Conservation (phyloP, 192 early-diverging fungal species). For the Chytriomyces confervae region DNA sequence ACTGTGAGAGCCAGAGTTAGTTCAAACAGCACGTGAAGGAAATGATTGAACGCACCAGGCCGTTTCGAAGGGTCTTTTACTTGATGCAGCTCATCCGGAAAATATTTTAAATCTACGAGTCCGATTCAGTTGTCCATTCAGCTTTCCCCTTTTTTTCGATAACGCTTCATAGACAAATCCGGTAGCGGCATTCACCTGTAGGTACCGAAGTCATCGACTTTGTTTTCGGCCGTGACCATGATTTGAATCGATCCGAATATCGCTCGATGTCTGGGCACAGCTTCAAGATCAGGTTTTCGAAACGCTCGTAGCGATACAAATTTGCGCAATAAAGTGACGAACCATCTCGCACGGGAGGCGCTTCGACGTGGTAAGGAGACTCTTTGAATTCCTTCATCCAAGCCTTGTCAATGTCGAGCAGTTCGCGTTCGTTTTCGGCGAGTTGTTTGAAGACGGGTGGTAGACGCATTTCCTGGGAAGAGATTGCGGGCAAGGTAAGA, state of each 20-base stretch:
- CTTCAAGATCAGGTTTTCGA: no score
- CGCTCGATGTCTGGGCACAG: slow-evolving; percentile 30
- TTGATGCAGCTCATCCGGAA: slow-evolving; percentile 35
- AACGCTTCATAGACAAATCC: no score
- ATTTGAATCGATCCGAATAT: slow-evolving; percentile 38
- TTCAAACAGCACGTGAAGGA: background rate
- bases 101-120: slow-evolving; percentile 18
- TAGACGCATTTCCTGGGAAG: slow-evolving; percentile 21
- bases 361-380: slow-evolving; percentile 29
- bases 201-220: slow-evolving; percentile 23
- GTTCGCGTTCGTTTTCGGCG: background rate
- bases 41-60: background rate
- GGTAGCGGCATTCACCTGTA: background rate
- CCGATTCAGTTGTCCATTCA: no score
- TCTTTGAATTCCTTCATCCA: slow-evolving; percentile 30
- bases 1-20: background rate
- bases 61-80: slow-evolving; percentile 35
- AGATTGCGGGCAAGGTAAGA: no score
- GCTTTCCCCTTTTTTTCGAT: no score
- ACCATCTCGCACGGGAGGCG: slow-evolving; percentile 30
- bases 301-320: background rate
- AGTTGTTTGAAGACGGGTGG: slow-evolving; percentile 26
- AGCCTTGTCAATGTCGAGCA: slow-evolving; percentile 32
- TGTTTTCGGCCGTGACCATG: slow-evolving; percentile 20
- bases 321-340: no score